A percentile compares a stretch with the other conserved stretches of the same genome.
These are phyloP conservation scores for Blastobotrys ciferrii DNA, from an alignment of 1,139 yeast species.

Conservation along the genomic window DNA sequence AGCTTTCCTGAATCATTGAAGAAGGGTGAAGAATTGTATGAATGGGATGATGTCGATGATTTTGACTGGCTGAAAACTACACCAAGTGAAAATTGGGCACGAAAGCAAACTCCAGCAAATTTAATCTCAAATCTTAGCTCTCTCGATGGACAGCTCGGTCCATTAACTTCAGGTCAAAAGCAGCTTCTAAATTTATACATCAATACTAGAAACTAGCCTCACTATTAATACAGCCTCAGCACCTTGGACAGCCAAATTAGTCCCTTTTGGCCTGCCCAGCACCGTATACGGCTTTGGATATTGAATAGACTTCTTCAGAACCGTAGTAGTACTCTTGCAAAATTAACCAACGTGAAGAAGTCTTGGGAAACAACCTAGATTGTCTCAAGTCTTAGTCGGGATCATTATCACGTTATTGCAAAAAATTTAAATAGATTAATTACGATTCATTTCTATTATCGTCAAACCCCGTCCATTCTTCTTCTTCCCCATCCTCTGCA, in stretches of 20 bases:
- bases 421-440: slow-evolving; percentile 15
- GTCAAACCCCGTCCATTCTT: slow-evolving; percentile 28
- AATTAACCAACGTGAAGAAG: not conserved
- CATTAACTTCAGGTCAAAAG: not conserved
- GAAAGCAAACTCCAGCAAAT: not conserved
- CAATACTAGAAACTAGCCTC: no score
- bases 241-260: no score
- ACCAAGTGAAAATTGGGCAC: slow-evolving; percentile 27
- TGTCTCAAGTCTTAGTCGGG: no score
- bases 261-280: no score
- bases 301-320: no score
- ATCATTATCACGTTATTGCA: not conserved
- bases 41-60: slow-evolving; percentile 31
- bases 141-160: no score
- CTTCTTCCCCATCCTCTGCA: slow-evolving; percentile 18
- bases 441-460: no score
- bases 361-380: no score
- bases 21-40: slow-evolving; percentile 1
- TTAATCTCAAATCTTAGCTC: not conserved
- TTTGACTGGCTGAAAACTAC: slow-evolving; percentile 31
- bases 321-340: no score
- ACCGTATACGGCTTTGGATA: no score
- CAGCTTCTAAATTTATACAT: no score
- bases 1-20: slow-evolving; percentile 21
- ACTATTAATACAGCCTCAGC: no score